Conservation (phyloP, 805 yeast species). For the Yamadazyma sp. region DNA sequence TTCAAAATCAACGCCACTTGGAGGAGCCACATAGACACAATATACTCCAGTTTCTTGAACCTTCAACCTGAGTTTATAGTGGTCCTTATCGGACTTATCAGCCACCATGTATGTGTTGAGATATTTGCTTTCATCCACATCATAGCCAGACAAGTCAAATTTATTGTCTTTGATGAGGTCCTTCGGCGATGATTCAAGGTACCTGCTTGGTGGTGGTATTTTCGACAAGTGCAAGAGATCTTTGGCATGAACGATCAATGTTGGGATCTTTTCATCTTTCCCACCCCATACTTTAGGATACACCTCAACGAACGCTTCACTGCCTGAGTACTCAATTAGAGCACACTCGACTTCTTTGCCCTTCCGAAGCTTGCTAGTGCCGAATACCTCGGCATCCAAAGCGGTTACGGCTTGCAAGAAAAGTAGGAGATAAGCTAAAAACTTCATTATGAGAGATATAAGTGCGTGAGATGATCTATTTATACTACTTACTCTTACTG, state of each 20-base stretch:
- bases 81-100: conserved; percentile 5
- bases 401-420: too few relatives aligned
- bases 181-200: not conserved
- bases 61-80: conserved; percentile 10
- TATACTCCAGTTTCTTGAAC: conserved; percentile 27
- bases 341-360: conserved; percentile 5
- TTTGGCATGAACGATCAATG: conserved; percentile 23
- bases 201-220: conserved; percentile 19
- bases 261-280: conserved; percentile 20
- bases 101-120: conserved; percentile 5
- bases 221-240: conserved; percentile 22
- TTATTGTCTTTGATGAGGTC: conserved; percentile 8
- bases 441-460: too few relatives aligned
- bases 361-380: too few relatives aligned
- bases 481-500: too few relatives aligned
- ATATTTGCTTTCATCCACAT: conserved; percentile 1
- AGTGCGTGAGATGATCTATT: too few relatives aligned
- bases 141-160: conserved; percentile 8
- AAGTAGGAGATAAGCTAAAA: too few relatives aligned
- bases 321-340: conserved; percentile 1
- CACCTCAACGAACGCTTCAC: conserved; percentile 6
- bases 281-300: conserved; percentile 7
- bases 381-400: too few relatives aligned
- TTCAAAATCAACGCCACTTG: conserved; percentile 8
- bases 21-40: conserved; percentile 30